Base-by-base conservation (phyloP, 305 asterid genomes). In the Lippia alba region DNA sequence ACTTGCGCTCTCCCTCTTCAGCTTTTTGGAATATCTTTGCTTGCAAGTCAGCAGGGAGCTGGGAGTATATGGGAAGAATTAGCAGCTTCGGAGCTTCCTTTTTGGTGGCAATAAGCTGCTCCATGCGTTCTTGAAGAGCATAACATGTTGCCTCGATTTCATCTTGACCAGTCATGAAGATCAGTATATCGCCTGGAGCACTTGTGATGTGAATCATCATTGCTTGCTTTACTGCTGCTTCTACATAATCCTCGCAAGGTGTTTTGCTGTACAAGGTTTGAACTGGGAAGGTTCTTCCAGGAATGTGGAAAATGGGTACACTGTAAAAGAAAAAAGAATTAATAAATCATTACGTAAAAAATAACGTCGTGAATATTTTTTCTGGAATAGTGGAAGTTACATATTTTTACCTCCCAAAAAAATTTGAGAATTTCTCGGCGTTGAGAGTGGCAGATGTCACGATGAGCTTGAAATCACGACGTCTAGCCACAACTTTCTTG, bases 111-210 rank as follows among this genome's bases (percentile, higher is more conserved):
- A 66, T 60, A 2, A 89, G 91, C 70, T 89, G 97, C 69, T 95
- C 99, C 96, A 95, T 89, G 55, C 96, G 95, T 64, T 92, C 98
- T 4, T 90, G 34, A 32, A 95, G 96, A 63, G 98, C 92, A 66
- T 90, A 90, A 57, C 99, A 95, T 30, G 96, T 87, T 5, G 98
- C 99, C 84, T 95, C 99, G 36, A 95, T 95, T 85, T 92, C 98
- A 54, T 90, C 98, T 81, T 95, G 96, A 76, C 98, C 98, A 9
- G 99, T 95, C 99, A 92, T 90, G 81, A 95, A 95, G 76, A 95
- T 86, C 20, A 95, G 96, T 64, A 92, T 90, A 78, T 95, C 98
- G 53, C 99, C 98, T 0, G 97, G 96, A 57, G 87, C 96, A 76
- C 97, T 90, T 18, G 98, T 85, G 58, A 95, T 88, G 79, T 95